A percentile compares a stretch with the other conserved stretches of the same genome.
These are phyloP conservation scores for Elsinoe ampelina DNA, from an alignment of 2,329 filamentous ascomycete species.

Conservation along the genomic window DNA sequence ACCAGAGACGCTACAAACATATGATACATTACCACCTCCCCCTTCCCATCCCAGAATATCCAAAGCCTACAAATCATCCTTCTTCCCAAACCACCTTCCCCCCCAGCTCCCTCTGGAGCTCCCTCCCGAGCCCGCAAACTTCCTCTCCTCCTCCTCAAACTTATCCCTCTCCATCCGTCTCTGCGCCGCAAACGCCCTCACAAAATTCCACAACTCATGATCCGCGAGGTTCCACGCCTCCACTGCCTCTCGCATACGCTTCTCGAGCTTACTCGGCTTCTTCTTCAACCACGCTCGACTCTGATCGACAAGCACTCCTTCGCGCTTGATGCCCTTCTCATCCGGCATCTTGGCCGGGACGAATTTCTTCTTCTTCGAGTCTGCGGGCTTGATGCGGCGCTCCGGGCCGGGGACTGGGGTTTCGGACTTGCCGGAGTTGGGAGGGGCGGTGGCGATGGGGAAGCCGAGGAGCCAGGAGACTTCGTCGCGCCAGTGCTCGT, in stretches of 20 bases:
- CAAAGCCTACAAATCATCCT: constrained; percentile 5
- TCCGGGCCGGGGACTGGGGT: constrained; percentile 52
- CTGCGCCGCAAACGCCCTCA: constrained; percentile 57
- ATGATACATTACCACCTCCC: not conserved
- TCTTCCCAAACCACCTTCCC: constrained; percentile 26
- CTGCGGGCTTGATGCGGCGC: constrained; percentile 34
- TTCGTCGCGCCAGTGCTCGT: constrained; percentile 29
- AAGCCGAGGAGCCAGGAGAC: constrained; percentile 90
- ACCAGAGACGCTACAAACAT: constrained; percentile 4
- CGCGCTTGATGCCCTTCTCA: constrained; percentile 45
- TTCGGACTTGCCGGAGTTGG: constrained; percentile 45
- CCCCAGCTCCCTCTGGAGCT: constrained; percentile 39
- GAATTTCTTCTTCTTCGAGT: constrained; percentile 36
- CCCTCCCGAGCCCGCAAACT: constrained; percentile 46
- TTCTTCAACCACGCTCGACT: constrained; percentile 30
- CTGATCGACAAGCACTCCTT: constrained; percentile 47
- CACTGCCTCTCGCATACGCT: constrained; percentile 31
- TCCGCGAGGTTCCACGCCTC: constrained; percentile 55
- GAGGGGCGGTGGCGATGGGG: constrained; percentile 52
- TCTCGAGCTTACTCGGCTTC: constrained; percentile 10
- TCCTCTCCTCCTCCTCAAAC: constrained; percentile 63
- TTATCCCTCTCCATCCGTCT: constrained; percentile 52
- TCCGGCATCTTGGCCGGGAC: constrained; percentile 43
- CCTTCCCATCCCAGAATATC: not conserved
- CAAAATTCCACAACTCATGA: constrained; percentile 68